These are phyloP conservation scores for Colletotrichum graminicola DNA, from an alignment of 2,329 filamentous ascomycete genomes.

Conservation along the genomic window DNA sequence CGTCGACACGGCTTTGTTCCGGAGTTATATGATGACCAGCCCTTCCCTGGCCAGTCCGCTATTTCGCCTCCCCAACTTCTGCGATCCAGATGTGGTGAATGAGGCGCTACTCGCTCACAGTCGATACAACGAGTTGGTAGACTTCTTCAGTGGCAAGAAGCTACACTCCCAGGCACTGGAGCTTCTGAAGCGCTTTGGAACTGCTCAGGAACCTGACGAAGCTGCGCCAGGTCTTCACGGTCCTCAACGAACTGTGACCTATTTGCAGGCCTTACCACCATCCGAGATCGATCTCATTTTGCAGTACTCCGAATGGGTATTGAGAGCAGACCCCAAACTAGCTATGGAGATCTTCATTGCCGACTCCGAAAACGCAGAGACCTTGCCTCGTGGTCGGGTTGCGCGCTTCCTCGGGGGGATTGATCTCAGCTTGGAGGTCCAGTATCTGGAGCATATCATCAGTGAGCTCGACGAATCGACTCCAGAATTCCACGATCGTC, in stretches of 20 bases:
- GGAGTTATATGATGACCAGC: slow-evolving; percentile 92
- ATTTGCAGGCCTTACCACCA: slow-evolving; percentile 89
- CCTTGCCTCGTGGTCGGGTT: slow-evolving; percentile 81
- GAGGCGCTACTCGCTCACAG: slow-evolving; percentile 90
- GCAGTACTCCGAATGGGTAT: slow-evolving; percentile 90
- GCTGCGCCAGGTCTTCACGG: slow-evolving; percentile 75
- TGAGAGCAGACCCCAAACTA: slow-evolving; percentile 76
- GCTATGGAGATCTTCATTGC: slow-evolving; percentile 95
- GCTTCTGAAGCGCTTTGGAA: slow-evolving; percentile 84
- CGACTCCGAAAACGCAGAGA: slow-evolving; percentile 92
- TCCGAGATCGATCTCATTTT: slow-evolving; percentile 92
- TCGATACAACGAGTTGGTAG: slow-evolving; percentile 93
- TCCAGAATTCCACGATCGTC: slow-evolving; percentile 86
- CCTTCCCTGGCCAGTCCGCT: slow-evolving; percentile 88
- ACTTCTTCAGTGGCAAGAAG: slow-evolving; percentile 96
- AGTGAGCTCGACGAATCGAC: slow-evolving; percentile 86
- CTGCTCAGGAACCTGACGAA: slow-evolving; percentile 63
- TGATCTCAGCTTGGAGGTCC: slow-evolving; percentile 77
- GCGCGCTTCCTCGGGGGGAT: slow-evolving; percentile 79
- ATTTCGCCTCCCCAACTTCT: slow-evolving; percentile 97
- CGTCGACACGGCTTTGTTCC: slow-evolving; percentile 94
- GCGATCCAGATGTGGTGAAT: slow-evolving; percentile 94
- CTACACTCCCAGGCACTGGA: slow-evolving; percentile 89
- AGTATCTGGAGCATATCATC: slow-evolving; percentile 92
- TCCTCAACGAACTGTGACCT: slow-evolving; percentile 85